Conservation (phyloP, 192 early-diverging fungal genomes). For the Phycomyces nitens region DNA sequence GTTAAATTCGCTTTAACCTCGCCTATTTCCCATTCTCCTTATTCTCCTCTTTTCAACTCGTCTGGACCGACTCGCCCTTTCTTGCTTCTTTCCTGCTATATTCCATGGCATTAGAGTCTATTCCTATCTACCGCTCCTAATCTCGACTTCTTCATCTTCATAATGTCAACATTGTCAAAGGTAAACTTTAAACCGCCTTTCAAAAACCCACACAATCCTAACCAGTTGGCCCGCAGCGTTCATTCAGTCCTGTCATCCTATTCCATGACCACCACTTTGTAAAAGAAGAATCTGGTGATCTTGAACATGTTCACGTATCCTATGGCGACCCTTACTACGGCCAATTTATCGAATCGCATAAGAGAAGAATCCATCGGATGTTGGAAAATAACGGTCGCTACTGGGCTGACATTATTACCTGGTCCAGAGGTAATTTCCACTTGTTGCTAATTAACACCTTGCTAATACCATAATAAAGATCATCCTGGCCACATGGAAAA, state of each 20-base stretch:
- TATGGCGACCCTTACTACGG: conserved; percentile 28
- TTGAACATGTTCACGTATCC: conserved; percentile 27
- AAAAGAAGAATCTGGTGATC: conserved; percentile 21
- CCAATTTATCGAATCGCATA: conserved; percentile 24
- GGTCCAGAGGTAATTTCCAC: conserved; percentile 20
- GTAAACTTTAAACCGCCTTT: no score
- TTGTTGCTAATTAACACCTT: no score
- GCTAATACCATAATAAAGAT: no score
- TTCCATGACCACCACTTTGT: conserved; percentile 35
- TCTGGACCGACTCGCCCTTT: not conserved
- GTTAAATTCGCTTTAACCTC: not conserved
- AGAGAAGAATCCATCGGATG: conserved; percentile 29
- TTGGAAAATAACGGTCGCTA: conserved; percentile 30
- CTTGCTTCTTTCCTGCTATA: conserved; percentile 5
- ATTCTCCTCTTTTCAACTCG: not conserved
- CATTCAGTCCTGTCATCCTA: conserved; percentile 34
- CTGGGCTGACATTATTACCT: conserved; percentile 24
- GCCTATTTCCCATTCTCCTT: conserved; percentile 1
- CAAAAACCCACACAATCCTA: no score
- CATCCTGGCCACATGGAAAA: conserved; percentile 8
- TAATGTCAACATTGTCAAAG: conserved; percentile 3
- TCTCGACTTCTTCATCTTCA: not conserved
- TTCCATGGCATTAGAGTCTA: not conserved
- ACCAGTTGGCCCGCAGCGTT: conserved; percentile 10
- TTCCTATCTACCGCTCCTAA: conserved; percentile 2